A percentile compares a stretch with the other conserved stretches of the same genome.
Conservation (phyloP, 2,329 filamentous ascomycete genomes). For the Penicillium crustosum region DNA sequence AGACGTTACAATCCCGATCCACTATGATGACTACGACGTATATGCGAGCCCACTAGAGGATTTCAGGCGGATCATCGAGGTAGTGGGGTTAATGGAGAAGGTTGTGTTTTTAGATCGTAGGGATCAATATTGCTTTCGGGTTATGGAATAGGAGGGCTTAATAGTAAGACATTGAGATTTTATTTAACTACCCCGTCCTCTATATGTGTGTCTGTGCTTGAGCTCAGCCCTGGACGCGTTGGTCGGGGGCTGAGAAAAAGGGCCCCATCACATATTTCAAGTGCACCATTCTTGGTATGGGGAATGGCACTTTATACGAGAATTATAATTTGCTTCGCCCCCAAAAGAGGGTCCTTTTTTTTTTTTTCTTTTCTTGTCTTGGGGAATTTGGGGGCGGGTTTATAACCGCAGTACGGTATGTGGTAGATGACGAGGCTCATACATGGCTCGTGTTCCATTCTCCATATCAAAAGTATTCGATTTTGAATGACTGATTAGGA, state of each 20-base stretch:
- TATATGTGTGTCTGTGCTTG: not conserved
- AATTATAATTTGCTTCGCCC: not conserved
- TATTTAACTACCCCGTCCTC: not conserved
- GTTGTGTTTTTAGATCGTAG: constrained; percentile 63
- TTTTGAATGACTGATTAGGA: not conserved
- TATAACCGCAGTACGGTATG: not conserved
- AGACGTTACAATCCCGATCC: constrained; percentile 63
- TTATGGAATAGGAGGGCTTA: constrained; percentile 27
- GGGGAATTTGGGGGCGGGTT: not conserved
- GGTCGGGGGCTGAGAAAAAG: not conserved
- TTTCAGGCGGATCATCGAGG: constrained; percentile 58
- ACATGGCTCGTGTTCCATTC: not conserved
- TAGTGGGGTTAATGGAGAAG: constrained; percentile 52
- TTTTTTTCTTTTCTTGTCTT: not conserved
- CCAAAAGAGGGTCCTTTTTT: not conserved
- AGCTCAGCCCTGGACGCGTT: not conserved
- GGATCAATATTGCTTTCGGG: constrained; percentile 58
- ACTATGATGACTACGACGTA: constrained; percentile 65
- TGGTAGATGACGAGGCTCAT: not conserved
- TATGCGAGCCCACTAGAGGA: constrained; percentile 60
- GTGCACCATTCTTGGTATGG: not conserved
- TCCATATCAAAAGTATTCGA: not conserved
- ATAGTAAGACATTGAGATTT: not conserved
- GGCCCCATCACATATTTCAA: not conserved
- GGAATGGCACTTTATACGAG: not conserved